Percentiles rank a stretch among this genome's conserved stretches.
Evolutionary conservation across 2,329 filamentous ascomycete species (phyloP).

Genomic region (Celoporthe dispersa): DNA sequence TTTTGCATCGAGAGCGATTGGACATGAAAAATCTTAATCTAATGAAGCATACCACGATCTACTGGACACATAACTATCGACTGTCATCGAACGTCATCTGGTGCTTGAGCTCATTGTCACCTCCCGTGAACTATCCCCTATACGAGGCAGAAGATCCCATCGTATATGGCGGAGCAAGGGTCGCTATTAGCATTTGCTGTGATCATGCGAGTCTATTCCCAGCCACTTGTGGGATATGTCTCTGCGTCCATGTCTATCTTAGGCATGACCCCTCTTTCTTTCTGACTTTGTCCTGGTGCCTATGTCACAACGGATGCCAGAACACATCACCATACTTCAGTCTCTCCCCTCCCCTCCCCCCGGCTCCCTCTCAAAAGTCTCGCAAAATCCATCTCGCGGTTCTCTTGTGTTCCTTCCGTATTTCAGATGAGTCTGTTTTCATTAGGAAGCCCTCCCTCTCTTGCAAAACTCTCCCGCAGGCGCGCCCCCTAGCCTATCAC

Average conservation of each 20-base stretch:
- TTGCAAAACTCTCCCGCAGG: neutral
- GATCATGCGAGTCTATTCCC: neutral
- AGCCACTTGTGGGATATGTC: neutral
- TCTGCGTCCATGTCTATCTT: neutral
- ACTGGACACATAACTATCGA: conserved; percentile 12
- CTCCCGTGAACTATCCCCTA: neutral
- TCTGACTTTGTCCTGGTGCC: neutral
- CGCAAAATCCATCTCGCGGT: neutral
- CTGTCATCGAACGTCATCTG: neutral
- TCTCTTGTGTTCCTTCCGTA: neutral
- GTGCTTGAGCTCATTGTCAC: neutral
- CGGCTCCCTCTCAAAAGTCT: neutral
- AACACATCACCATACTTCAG: neutral
- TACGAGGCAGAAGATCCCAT: neutral
- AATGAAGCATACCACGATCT: conserved; percentile 23
- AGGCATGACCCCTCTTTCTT: neutral
- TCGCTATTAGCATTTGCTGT: neutral
- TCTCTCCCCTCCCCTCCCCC: no score
- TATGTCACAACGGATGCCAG: neutral
- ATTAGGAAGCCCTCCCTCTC: neutral
- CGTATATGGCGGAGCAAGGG: neutral
- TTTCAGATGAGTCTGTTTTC: neutral
- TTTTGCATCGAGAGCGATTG: conserved; percentile 22
- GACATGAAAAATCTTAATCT: conserved; percentile 10
- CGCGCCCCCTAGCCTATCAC: neutral